Percentiles rank a stretch among this genome's conserved stretches.
phyloP scores from a whole-genome alignment of 2,329 filamentous ascomycete genomes.

The Colletotrichum acutatum region DNA sequence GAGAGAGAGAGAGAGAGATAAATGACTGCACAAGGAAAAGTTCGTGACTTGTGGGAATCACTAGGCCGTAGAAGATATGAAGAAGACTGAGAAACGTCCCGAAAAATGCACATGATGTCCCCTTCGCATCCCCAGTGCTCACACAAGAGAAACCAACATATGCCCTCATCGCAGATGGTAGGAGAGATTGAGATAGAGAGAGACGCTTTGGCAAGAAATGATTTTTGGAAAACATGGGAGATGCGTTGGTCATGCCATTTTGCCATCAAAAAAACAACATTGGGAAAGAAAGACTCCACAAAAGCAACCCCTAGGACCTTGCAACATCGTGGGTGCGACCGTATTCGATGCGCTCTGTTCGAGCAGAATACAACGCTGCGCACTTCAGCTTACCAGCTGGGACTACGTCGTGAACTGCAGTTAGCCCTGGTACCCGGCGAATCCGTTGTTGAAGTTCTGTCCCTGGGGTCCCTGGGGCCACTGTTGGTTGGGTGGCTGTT shows the following conservation, averaged over 20 bases:
- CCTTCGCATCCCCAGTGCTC: conserved; percentile 32
- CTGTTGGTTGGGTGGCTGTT: conserved; percentile 66
- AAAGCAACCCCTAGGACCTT: conserved; percentile 25
- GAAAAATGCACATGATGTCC: conserved; percentile 29
- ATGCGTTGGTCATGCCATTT: conserved; percentile 31
- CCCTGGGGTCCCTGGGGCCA: conserved; percentile 62
- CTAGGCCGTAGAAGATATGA: conserved; percentile 33
- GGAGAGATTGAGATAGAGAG: conserved; percentile 24
- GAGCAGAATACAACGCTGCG: conserved; percentile 10
- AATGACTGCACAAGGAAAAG: conserved; percentile 32
- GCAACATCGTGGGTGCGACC: conserved; percentile 24
- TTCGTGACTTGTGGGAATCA: conserved; percentile 35
- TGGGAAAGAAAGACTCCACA: conserved; percentile 11
- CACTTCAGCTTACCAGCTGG: conserved; percentile 5
- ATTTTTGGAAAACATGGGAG: conserved; percentile 31
- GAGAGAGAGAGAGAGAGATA: conserved; percentile 17
- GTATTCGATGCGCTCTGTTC: conserved; percentile 19
- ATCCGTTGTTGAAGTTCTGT: conserved; percentile 71
- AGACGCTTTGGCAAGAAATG: conserved; percentile 32
- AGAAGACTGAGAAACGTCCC: conserved; percentile 25
- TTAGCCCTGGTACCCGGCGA: conserved; percentile 72
- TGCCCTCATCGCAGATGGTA: conserved; percentile 31
- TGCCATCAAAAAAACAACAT: conserved; percentile 29
- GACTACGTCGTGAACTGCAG: background rate
- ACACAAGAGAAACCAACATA: conserved; percentile 29